A percentile compares a stretch with the other conserved stretches of the same genome.
Evolutionary conservation across 441 rosid species (phyloP).

Genomic region (Erodium moschatum): DNA sequence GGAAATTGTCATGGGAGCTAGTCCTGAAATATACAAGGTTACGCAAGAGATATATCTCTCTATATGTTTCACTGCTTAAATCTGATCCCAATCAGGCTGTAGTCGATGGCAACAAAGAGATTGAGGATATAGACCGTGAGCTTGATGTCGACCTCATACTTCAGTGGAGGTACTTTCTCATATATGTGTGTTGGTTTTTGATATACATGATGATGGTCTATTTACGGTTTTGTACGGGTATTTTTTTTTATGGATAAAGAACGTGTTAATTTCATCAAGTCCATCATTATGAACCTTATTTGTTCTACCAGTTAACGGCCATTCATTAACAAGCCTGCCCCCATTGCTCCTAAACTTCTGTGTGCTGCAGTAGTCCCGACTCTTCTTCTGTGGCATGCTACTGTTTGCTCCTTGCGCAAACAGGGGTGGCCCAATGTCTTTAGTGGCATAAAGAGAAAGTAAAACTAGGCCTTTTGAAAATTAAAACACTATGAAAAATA

Average conservation of each 20-base stretch:
- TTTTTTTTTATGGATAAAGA: not conserved
- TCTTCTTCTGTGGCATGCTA: not conserved
- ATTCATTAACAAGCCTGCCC: not conserved
- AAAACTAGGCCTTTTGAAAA: not conserved
- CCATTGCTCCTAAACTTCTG: not conserved
- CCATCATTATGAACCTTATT: not conserved
- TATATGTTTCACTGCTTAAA: conserved; percentile 81
- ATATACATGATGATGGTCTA: not conserved
- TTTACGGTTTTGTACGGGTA: not conserved
- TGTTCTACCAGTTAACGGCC: not conserved
- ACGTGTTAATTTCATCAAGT: not conserved
- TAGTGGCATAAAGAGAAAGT: not conserved
- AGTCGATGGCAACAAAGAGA: conserved; percentile 72
- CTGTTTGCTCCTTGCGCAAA: not conserved
- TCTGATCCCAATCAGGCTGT: conserved; percentile 53
- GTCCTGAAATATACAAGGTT: conserved; percentile 63
- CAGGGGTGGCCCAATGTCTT: not conserved
- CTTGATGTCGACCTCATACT: conserved; percentile 87
- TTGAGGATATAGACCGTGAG: conserved; percentile 73
- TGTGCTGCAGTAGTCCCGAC: not conserved
- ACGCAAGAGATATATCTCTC: conserved; percentile 79
- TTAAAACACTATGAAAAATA: not conserved
- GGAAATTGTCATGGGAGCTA: conserved; percentile 92
- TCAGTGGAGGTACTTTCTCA: conserved; percentile 80
- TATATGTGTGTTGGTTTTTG: not conserved